A percentile compares a stretch with the other conserved stretches of the same genome.
These are phyloP conservation scores for Apophysomyces sp. DNA, from an alignment of 371 early-diverging fungal genomes.

Conservation along the genomic window DNA sequence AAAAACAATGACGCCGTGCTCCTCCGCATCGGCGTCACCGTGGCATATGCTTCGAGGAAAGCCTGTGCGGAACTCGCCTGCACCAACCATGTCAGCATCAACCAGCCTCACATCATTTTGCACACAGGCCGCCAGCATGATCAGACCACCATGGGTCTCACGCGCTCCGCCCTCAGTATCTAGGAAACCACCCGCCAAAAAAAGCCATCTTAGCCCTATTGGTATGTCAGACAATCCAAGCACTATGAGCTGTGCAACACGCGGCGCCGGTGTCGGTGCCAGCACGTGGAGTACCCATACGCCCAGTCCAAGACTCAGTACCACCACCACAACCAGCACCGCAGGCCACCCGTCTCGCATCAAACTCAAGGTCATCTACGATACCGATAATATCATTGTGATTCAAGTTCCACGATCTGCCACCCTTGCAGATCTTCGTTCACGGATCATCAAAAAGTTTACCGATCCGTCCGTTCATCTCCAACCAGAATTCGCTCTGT, in stretches of 20 bases:
- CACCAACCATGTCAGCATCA: conserved; percentile 5
- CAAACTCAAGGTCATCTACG: conserved; percentile 29
- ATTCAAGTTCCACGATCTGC: conserved; percentile 25
- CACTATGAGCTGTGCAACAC: neutral
- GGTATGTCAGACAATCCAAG: neutral
- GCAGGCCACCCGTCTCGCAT: neutral
- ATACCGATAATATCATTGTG: conserved; percentile 29
- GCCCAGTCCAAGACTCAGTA: conserved; percentile 10
- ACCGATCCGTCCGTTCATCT: conserved; percentile 10
- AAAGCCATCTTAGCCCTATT: neutral
- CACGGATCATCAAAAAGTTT: conserved; percentile 22
- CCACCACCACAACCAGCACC: conserved; percentile 10
- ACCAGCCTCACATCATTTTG: conserved; percentile 12
- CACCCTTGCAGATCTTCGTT: conserved; percentile 13
- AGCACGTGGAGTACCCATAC: conserved; percentile 11
- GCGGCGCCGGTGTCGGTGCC: conserved; percentile 5
- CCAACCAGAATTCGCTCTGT: conserved; percentile 12
- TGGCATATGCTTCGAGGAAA: neutral
- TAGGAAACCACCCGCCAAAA: neutral
- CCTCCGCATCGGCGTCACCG: neutral
- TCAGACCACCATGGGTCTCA: conserved; percentile 11
- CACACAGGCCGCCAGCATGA: conserved; percentile 15
- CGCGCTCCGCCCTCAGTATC: conserved; percentile 4
- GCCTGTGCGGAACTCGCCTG: neutral
- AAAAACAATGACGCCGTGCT: neutral